phyloP scores from a whole-genome alignment of 176 grass and related monocot genomes.

The Coix lacrymajobi region DNA sequence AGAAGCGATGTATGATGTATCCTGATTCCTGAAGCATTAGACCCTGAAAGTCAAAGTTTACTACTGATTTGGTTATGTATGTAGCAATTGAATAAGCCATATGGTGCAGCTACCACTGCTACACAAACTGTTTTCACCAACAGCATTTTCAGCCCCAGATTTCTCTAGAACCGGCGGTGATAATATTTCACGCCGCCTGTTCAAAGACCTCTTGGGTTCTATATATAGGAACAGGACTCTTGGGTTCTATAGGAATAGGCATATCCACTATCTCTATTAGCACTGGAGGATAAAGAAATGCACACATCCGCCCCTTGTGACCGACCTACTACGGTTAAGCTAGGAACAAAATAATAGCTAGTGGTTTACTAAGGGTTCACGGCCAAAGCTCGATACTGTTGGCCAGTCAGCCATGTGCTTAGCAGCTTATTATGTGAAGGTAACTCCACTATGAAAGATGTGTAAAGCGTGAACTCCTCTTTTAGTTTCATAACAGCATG shows the following conservation, averaged over 20 bases:
- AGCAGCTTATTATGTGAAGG: neutral
- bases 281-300: constrained; percentile 5
- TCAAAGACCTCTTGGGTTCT: neutral
- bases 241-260: neutral
- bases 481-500: neutral
- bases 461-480: neutral
- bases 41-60: neutral
- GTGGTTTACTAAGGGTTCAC: neutral
- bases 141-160: too few species aligned
- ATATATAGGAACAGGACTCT: neutral
- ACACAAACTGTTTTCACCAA: neutral
- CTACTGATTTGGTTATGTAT: neutral
- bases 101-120: neutral
- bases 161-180: too few species aligned
- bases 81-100: neutral
- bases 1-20: neutral
- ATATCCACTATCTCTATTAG: constrained; percentile 29
- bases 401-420: constrained; percentile 9
- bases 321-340: neutral
- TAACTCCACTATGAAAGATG: neutral
- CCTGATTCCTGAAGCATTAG: neutral
- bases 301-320: neutral
- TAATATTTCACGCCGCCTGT: neutral
- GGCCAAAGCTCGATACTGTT: constrained; percentile 18
- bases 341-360: neutral